Evolutionary conservation across 345 rosid genomes (phyloP), one percentile per base, ranked within the genome.

Genomic region (Fremontodendron californicum): DNA sequence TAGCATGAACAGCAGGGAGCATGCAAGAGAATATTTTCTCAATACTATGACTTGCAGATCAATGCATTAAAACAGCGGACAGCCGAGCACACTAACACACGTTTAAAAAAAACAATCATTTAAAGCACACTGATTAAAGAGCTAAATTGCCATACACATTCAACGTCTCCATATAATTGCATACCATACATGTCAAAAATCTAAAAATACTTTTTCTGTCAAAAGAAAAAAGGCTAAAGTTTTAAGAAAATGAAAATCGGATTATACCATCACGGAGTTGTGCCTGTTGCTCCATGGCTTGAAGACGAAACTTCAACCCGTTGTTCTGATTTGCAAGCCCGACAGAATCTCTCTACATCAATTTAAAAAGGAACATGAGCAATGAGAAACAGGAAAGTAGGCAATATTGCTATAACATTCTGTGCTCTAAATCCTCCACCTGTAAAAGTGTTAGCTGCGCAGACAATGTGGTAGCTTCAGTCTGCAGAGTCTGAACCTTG

Each of bases 251-350:
- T n/a, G 27, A 37, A 42, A 27, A 51, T 3, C 25, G 60, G 58
- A n/a, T 16, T 21, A 18, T 90, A 94, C 98, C 98, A 81, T 94
- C 94, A 7, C 97, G 90, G 37, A 94, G 98, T 67, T 90, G 92
- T 16, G 97, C 98, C 79, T 94, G 98, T 82, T 94, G 98, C 77
- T 94, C 98, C 97, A 93, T 91, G 81, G 98, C 95, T 88, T 93
- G 95, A 74, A 94, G 94, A 67, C 97, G 92, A 80, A 91, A 94
- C 84, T 94, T 94, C 69, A 94, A 80, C 80, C 91, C 98, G 64
- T 91, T 93, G 81, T 94, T 94, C 84, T 93, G 97, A 78, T 87
- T 93, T 57, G 98, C 87, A 63, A 93, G 93, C 78, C 97, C 98
- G 64, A 87, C 89, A 74, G 97, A 93, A 84, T 94, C 97, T 85